phyloP scores from a whole-genome alignment of 352 stramenopile species.

The Thalassiosira mediterranea region DNA sequence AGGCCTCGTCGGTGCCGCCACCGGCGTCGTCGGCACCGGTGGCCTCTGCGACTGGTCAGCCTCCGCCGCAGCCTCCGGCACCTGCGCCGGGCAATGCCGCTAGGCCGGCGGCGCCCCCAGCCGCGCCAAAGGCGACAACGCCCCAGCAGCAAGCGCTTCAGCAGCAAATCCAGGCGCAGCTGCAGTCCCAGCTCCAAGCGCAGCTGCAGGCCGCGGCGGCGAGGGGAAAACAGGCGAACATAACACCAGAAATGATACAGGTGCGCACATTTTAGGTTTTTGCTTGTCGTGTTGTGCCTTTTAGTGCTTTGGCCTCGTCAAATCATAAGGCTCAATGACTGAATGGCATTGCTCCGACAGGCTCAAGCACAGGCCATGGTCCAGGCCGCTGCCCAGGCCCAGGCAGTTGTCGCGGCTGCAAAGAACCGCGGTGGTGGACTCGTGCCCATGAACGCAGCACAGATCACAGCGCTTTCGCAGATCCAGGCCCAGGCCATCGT shows the following conservation, averaged over 20 bases:
- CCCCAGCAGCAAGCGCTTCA: conserved; percentile 65
- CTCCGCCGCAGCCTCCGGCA: background rate
- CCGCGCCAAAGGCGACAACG: conserved; percentile 22
- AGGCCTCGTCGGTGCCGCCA: background rate
- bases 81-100: background rate
- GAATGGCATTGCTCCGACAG: too few species aligned
- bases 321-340: background rate
- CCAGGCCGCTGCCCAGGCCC: conserved; percentile 77
- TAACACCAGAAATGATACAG: conserved; percentile 83
- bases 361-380: conserved; percentile 82
- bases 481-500: conserved; percentile 83
- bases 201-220: conserved; percentile 72
- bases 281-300: conserved; percentile 5
- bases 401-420: conserved; percentile 80
- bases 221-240: conserved; percentile 81
- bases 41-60: background rate
- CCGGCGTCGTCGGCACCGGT: background rate
- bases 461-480: conserved; percentile 73
- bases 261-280: conserved; percentile 20
- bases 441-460: conserved; percentile 75
- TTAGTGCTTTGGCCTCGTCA: background rate
- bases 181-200: conserved; percentile 77
- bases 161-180: conserved; percentile 80
- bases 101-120: conserved; percentile 12
- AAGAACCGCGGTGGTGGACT: conserved; percentile 74